Base-by-base conservation (phyloP, 495 filamentous ascomycete species). In the Aspergillus sparsus region DNA sequence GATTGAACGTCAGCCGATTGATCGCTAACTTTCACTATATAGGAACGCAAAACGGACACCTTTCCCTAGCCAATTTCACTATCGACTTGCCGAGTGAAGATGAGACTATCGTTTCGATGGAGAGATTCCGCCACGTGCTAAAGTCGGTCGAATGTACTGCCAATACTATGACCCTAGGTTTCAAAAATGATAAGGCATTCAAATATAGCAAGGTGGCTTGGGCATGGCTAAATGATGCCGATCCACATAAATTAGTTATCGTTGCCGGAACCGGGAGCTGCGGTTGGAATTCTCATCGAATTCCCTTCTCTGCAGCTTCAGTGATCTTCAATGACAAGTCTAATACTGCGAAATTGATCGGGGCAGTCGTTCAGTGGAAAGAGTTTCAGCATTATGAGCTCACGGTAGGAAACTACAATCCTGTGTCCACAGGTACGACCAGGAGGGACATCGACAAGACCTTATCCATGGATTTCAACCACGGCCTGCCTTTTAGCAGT, bases 171-270 rank as follows among this genome's bases (percentile, higher is more conserved):
- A 53, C 65, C 11, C 37, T 78, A 42, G 62, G 55, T 7, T 73
- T 75, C 49, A 59, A 67, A 9, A 60, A 73, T 51, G 62, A 70
- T 27, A 49, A 49, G 3, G 63, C 69, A 5, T 77, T 71, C 45
- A 45, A 32, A 1, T 73, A 74, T 56, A 64, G 70, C 11, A 64
- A 71, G 53, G 32, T 49, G 9, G 59, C 62, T 37, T 79, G 76
- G 74, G 53, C 69, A 56, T 79, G 76, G 76, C 65, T 75, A 15
- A 78, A 79, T 49, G 71, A 68, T 9, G 61, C 55, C 9, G 67
- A 70, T 41, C 63, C 74, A 44, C 66, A 66, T 45, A 69, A 61
- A n/a, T 70, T 79, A 32, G 49, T 78, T 3, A 60, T 78, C 46
- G 69, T 77, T 16, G 73, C 75, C n/a, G 75, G 73, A 15, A 54